Evolutionary conservation across 2,329 filamentous ascomycete species (phyloP).

Genomic region (Talaromyces sp.): DNA sequence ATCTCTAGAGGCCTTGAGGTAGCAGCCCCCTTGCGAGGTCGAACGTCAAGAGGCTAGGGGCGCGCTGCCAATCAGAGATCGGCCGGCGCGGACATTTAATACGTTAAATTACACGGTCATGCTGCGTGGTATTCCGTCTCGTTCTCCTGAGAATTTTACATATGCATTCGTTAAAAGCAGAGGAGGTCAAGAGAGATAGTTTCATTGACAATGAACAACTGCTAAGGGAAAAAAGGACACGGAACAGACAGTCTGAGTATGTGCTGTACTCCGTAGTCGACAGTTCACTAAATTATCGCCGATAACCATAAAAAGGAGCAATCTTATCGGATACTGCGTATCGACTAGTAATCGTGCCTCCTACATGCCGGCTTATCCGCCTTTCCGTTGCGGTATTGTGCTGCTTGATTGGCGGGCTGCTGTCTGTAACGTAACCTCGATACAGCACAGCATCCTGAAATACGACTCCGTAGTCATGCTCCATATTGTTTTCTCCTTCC

Average conservation of each 20-base stretch:
- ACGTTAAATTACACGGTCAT: slow-evolving; percentile 5
- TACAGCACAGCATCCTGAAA: slow-evolving; percentile 9
- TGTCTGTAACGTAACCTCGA: slow-evolving; percentile 2
- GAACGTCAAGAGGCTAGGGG: slow-evolving; percentile 1
- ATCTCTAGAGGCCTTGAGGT: neutral
- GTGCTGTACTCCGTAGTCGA: neutral
- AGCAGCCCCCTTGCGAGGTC: slow-evolving; percentile 6
- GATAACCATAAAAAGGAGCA: slow-evolving; percentile 8
- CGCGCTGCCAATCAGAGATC: slow-evolving; percentile 5
- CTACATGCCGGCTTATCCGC: slow-evolving; percentile 7
- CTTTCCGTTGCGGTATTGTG: neutral
- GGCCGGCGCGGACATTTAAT: neutral
- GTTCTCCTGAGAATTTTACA: neutral
- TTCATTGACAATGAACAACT: neutral
- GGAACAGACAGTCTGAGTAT: neutral
- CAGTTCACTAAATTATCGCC: neutral
- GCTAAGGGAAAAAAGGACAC: neutral
- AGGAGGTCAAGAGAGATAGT: neutral
- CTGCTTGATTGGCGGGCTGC: slow-evolving; percentile 1
- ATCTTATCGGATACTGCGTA: slow-evolving; percentile 13
- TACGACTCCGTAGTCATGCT: neutral
- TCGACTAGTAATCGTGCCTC: slow-evolving; percentile 2
- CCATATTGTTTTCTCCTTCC: slow-evolving; percentile 2
- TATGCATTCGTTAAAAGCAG: neutral
- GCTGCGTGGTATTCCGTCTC: neutral